These are phyloP conservation scores for Trichomonas vaginalis DNA, from an alignment of 208 protist species.

Conservation along the genomic window DNA sequence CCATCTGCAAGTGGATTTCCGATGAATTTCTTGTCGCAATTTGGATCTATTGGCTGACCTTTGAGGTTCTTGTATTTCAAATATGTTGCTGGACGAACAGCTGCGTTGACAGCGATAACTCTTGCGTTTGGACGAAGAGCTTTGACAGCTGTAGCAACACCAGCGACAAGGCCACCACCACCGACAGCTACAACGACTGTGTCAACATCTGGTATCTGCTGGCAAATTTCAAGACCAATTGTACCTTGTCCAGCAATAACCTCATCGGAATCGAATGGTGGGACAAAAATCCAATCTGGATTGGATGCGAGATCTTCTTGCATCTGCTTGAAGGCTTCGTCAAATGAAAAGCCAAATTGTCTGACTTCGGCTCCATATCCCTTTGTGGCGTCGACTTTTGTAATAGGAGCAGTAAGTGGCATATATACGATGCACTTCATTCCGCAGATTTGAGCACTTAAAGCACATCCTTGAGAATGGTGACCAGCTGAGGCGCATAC, in stretches of 20 bases:
- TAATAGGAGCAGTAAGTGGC: slow-evolving; percentile 48
- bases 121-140: neutral
- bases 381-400: slow-evolving; percentile 50
- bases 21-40: neutral
- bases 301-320: slow-evolving; percentile 34
- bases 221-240: slow-evolving; percentile 13
- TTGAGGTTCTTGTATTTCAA: neutral
- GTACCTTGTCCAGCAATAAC: slow-evolving; percentile 64
- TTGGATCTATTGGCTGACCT: neutral
- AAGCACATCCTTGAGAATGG: slow-evolving; percentile 62
- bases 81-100: neutral
- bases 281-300: slow-evolving; percentile 52
- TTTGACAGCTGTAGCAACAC: neutral
- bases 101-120: neutral
- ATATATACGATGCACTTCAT: slow-evolving; percentile 60
- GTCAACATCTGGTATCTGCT: neutral
- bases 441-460: slow-evolving; percentile 40
- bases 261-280: slow-evolving; percentile 63
- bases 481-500: slow-evolving; percentile 66
- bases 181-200: neutral
- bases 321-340: slow-evolving; percentile 31
- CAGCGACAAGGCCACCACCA: neutral
- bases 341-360: slow-evolving; percentile 37
- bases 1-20: neutral
- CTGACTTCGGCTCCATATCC: slow-evolving; percentile 23